These are phyloP conservation scores for Lactarius evosmus DNA, from an alignment of 768 basidiomycete species.

Conservation along the genomic window DNA sequence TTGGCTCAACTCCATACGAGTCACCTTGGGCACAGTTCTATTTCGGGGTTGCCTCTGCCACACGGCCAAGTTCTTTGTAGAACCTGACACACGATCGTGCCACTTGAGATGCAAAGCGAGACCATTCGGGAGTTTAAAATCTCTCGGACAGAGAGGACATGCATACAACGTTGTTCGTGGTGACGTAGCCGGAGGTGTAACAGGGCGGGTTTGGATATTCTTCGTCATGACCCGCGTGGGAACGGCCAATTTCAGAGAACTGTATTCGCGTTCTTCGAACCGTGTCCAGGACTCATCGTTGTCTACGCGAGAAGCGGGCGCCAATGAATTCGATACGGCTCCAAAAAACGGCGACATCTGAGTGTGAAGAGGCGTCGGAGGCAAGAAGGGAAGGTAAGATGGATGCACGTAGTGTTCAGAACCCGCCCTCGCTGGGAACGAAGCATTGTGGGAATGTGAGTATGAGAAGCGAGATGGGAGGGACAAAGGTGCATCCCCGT, in stretches of 20 bases:
- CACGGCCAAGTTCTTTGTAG: neutral
- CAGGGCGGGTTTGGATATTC: neutral
- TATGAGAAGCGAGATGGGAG: neutral
- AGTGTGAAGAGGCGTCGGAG: neutral
- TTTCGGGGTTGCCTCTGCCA: neutral
- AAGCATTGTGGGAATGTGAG: neutral
- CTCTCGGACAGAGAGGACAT: slow-evolving; percentile 24
- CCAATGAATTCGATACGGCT: neutral
- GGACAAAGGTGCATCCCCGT: neutral
- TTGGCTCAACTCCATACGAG: neutral
- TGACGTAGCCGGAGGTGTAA: neutral
- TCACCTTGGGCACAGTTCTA: neutral
- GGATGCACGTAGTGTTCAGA: slow-evolving; percentile 2
- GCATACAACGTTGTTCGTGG: slow-evolving; percentile 14
- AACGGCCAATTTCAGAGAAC: neutral
- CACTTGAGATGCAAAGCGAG: slow-evolving; percentile 28
- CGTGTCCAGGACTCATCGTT: neutral
- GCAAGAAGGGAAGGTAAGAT: neutral
- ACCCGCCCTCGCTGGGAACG: neutral
- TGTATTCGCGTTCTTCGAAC: neutral
- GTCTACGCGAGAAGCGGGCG: neutral
- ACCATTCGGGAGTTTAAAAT: slow-evolving; percentile 26
- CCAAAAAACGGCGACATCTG: neutral
- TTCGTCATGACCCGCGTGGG: slow-evolving; percentile 4
- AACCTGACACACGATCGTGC: slow-evolving; percentile 22